phyloP scores from a whole-genome alignment of 345 rosid genomes.

The Arabis hirsuta region DNA sequence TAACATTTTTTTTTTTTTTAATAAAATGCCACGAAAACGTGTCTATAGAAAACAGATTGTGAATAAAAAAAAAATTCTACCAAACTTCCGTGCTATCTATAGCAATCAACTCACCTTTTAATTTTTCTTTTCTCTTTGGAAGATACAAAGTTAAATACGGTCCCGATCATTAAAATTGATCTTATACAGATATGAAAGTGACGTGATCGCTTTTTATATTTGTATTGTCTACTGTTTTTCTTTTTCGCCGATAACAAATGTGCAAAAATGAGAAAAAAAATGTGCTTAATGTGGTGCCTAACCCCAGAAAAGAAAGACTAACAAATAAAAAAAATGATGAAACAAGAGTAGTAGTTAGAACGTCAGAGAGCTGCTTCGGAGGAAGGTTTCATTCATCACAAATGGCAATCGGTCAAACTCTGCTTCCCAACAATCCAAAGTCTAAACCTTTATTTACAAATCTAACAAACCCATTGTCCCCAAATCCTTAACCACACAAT shows the following conservation, averaged over 20 bases:
- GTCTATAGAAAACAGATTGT: no score
- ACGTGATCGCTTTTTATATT: no score
- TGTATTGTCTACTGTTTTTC: no score
- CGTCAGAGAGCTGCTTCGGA: constrained; percentile 31
- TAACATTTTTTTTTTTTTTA: no score
- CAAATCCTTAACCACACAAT: constrained; percentile 22
- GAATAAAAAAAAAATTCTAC: no score
- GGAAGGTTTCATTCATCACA: constrained; percentile 36
- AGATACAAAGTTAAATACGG: no score
- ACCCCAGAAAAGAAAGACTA: not conserved
- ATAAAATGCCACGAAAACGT: no score
- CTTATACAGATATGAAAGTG: no score
- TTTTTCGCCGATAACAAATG: not conserved
- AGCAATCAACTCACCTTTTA: no score
- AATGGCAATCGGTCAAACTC: constrained; percentile 41
- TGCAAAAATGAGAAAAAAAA: not conserved
- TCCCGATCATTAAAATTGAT: no score
- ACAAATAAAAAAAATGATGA: not conserved
- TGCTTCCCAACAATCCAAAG: constrained; percentile 32
- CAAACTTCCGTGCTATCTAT: no score
- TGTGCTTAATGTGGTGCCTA: constrained; percentile 11
- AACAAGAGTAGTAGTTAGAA: constrained; percentile 38
- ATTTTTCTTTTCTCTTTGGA: no score
- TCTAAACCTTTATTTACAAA: constrained; percentile 1
- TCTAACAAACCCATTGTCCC: constrained; percentile 10